Conservation (phyloP, 2,329 filamentous ascomycete genomes). For the Trichoderma pleuroti region DNA sequence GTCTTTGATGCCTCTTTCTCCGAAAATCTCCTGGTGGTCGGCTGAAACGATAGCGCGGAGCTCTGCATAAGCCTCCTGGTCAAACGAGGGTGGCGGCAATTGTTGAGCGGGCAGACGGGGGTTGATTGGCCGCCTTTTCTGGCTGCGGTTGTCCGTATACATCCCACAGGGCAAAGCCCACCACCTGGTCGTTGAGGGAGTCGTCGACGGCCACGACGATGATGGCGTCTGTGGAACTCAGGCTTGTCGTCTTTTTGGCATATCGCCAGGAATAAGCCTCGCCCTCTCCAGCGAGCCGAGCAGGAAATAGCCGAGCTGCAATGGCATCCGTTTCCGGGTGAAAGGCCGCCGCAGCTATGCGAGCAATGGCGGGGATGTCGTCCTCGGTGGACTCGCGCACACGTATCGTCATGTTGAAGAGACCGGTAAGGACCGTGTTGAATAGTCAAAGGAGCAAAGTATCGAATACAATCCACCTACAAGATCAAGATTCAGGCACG, state of each 20-base stretch:
- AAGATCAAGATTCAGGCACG: neutral
- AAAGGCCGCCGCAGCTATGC: conserved; percentile 27
- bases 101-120: neutral
- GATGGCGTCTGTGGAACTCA: conserved; percentile 17
- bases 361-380: conserved; percentile 27
- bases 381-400: conserved; percentile 26
- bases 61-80: conserved; percentile 19
- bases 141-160: neutral
- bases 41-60: conserved; percentile 11
- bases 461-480: neutral
- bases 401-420: conserved; percentile 25
- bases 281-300: conserved; percentile 18
- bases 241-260: conserved; percentile 19
- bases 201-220: conserved; percentile 24
- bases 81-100: conserved; percentile 16
- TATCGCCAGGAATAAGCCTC: conserved; percentile 19
- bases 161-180: conserved; percentile 25
- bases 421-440: neutral
- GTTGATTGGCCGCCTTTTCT: conserved; percentile 10
- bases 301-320: conserved; percentile 20
- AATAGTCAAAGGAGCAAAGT: neutral
- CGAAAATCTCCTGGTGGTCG: conserved; percentile 19
- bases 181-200: conserved; percentile 15
- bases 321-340: conserved; percentile 22
- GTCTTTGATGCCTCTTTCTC: conserved; percentile 19